Base-by-base conservation (phyloP, 805 yeast species). In the Candida chilensis region DNA sequence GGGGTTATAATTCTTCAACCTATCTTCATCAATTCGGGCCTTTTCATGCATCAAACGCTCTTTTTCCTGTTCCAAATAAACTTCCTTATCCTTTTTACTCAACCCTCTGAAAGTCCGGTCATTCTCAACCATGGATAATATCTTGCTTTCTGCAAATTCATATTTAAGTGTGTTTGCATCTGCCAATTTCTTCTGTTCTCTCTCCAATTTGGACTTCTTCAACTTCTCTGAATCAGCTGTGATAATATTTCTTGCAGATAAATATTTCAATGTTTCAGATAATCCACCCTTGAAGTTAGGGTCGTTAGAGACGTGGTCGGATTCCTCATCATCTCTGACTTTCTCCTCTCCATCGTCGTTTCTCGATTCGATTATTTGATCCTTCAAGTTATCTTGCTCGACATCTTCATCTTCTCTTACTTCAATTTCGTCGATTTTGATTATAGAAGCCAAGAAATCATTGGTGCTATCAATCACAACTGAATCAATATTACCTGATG, bases 1-100 rank as follows among this genome's bases (percentile, higher is more conserved):
- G 1, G 78, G 78, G 20, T 60, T 61, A 39, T 71, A 68, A 25
- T 43, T 33, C 7, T 41, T 38, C 18, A 48, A 50, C 21, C 31
- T 37, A 22, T 33, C 47, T 28, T 30, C 31, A 20, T 32, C 12
- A 33, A 44, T 33, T 27, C 15, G 16, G 17, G 27, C 27, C 13
- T 20, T 18, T n/a, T 17, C 17, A 12, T 24, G 20, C 9, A 27
- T n/a, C 20, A 21, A 24, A n/a, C 28, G 28, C 10, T 16, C 25
- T 12, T 27, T 32, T 11, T 24, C 10, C 20, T 32, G 24, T 2
- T 27, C 16, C 26, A 34, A 16, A 22, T 22, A 22, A 7, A n/a
- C 25, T n/a, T 6, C 6, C 20, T 34, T 29, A 15, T 24, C 20
- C 7, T 30, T 28, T 15, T 33, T 20, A 15, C 15, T n/a, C 22